phyloP scores from a whole-genome alignment of 2,329 filamentous ascomycete species.

The Phialophora expanda region DNA sequence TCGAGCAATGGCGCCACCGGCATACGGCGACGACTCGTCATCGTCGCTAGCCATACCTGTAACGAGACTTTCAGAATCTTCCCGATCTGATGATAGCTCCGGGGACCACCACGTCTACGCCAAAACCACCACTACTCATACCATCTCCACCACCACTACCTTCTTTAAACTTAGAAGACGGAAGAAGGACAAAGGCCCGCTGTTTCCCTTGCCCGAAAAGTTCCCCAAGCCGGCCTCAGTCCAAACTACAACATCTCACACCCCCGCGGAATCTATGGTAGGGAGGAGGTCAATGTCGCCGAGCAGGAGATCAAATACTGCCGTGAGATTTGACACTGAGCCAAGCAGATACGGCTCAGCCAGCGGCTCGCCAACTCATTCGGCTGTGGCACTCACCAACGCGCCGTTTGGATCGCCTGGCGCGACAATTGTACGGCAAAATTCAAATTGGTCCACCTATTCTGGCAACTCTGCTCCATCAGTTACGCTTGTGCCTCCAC shows the following conservation, averaged over 20 bases:
- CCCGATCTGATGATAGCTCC: constrained; percentile 83
- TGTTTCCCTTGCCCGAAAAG: constrained; percentile 90
- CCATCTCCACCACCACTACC: constrained; percentile 68
- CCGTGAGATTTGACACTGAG: constrained; percentile 34
- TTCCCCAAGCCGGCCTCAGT: constrained; percentile 55
- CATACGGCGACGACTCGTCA: constrained; percentile 66
- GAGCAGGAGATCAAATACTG: constrained; percentile 35
- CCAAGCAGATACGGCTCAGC: constrained; percentile 43
- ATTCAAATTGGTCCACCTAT: constrained; percentile 67
- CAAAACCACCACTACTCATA: constrained; percentile 67
- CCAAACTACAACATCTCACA: constrained; percentile 46
- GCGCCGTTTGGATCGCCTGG: constrained; percentile 52
- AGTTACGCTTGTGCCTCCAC: constrained; percentile 64
- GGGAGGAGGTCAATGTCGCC: constrained; percentile 41
- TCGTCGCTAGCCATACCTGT: constrained; percentile 68
- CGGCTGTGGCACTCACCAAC: constrained; percentile 57
- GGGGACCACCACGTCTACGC: constrained; percentile 67
- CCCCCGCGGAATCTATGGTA: constrained; percentile 50
- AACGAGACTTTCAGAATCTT: constrained; percentile 80
- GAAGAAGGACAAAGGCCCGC: constrained; percentile 73
- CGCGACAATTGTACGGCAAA: constrained; percentile 60
- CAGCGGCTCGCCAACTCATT: constrained; percentile 57
- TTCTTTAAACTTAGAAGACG: constrained; percentile 79
- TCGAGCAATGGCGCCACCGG: constrained; percentile 59
- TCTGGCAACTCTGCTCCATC: constrained; percentile 66